Percentiles rank a stretch among this genome's conserved stretches.
phyloP scores from a whole-genome alignment of 2,329 filamentous ascomycete species.

The Colletotrichum salicis region DNA sequence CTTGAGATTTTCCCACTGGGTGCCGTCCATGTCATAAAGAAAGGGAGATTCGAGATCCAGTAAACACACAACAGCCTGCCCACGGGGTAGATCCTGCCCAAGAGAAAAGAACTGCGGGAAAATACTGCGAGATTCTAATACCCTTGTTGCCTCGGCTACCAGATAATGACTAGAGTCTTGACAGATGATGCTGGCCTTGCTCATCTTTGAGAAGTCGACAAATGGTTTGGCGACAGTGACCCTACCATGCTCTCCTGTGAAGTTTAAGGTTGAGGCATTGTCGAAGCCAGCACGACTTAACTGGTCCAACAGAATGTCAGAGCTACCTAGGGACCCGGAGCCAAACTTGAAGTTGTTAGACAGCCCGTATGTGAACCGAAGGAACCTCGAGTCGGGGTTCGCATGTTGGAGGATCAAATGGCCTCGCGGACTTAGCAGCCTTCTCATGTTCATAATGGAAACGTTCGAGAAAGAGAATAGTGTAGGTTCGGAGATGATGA shows the following conservation, averaged over 20 bases:
- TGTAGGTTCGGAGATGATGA: background rate
- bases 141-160: background rate
- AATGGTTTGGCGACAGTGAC: slow-evolving; percentile 3
- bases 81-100: slow-evolving; percentile 12
- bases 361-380: slow-evolving; percentile 3
- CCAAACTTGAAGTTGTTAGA: background rate
- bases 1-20: slow-evolving; percentile 9
- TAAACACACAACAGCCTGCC: slow-evolving; percentile 16
- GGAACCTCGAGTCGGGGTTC: slow-evolving; percentile 8
- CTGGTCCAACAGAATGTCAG: background rate
- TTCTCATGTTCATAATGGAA: slow-evolving; percentile 13
- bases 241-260: slow-evolving; percentile 8
- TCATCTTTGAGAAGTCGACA: background rate
- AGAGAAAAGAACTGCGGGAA: background rate
- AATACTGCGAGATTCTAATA: background rate
- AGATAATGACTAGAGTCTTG: background rate
- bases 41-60: slow-evolving; percentile 28
- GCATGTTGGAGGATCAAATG: slow-evolving; percentile 2
- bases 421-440: slow-evolving; percentile 13
- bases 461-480: background rate
- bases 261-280: background rate
- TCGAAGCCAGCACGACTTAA: slow-evolving; percentile 15
- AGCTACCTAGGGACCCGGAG: background rate
- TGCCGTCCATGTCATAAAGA: background rate
- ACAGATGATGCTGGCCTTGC: slow-evolving; percentile 13